Evolutionary conservation across 345 rosid genomes (phyloP).

Genomic region (Populus tremula): DNA sequence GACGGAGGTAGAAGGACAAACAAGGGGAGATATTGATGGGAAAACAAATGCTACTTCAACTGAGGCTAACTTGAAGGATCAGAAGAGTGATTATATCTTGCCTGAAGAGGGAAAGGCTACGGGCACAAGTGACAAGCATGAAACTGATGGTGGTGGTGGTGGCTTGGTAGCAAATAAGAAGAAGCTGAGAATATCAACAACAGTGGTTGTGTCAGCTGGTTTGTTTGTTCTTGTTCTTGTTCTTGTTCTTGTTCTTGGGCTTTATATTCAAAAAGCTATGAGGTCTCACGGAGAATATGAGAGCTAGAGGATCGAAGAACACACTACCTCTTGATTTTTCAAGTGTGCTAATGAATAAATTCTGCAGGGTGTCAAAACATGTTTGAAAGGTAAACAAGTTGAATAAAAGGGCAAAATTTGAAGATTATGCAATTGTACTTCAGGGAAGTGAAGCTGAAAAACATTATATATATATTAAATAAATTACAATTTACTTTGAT

Average conservation of each 20-base stretch:
- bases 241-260: slow-evolving; percentile 17
- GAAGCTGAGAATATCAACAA: slow-evolving; percentile 20
- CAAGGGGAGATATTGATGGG: not conserved
- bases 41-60: not conserved
- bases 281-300: slow-evolving; percentile 15
- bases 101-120: slow-evolving; percentile 9
- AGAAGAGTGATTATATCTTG: not conserved
- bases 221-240: slow-evolving; percentile 23
- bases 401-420: not conserved
- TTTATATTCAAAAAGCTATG: slow-evolving; percentile 29
- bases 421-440: not conserved
- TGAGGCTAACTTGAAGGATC: not conserved
- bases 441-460: not conserved
- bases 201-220: slow-evolving; percentile 15
- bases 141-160: not conserved
- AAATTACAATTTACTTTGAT: too few relatives aligned
- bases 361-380: not conserved
- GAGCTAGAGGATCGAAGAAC: not conserved
- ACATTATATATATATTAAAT: too few relatives aligned
- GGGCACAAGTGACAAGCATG: not conserved
- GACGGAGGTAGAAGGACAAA: not conserved
- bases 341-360: not conserved
- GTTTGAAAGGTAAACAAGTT: not conserved
- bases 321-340: not conserved
- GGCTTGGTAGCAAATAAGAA: slow-evolving; percentile 16